A percentile compares a stretch with the other conserved stretches of the same genome.
Evolutionary conservation across 768 basidiomycete genomes (phyloP).

Genomic region (Termitomyces sp.): DNA sequence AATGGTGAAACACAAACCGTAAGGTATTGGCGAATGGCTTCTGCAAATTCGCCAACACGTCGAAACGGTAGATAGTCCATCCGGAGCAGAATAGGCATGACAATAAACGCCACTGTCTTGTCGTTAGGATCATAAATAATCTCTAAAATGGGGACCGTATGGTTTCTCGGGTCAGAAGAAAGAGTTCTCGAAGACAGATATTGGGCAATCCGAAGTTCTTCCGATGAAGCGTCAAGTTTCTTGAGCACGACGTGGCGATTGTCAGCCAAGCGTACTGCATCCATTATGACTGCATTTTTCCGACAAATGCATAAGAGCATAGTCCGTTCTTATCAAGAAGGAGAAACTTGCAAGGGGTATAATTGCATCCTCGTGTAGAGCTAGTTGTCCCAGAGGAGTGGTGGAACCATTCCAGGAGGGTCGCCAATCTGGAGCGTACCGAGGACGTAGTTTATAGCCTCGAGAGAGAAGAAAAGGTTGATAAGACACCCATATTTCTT

Average conservation of each 20-base stretch:
- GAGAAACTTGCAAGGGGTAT: neutral
- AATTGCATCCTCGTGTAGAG: neutral
- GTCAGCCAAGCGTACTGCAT: neutral
- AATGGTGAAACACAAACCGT: neutral
- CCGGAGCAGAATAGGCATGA: no score
- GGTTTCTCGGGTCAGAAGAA: slow-evolving; percentile 3
- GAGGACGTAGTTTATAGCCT: no score
- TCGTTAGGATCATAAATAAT: slow-evolving; percentile 1
- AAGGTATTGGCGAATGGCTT: slow-evolving; percentile 2
- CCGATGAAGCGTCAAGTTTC: neutral
- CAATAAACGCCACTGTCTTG: neutral
- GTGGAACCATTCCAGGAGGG: no score
- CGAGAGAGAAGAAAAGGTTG: neutral
- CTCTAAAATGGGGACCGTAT: slow-evolving; percentile 5
- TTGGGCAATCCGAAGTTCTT: neutral
- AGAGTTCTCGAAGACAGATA: no score
- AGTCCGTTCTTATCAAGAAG: neutral
- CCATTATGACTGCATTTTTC: neutral
- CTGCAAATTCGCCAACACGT: slow-evolving; percentile 5
- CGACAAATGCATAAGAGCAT: neutral
- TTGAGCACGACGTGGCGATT: neutral
- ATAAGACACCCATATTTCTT: neutral
- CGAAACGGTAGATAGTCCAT: slow-evolving; percentile 10
- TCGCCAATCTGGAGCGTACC: no score
- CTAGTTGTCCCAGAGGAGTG: neutral